Percentiles rank a stretch among this genome's conserved stretches.
Conservation (phyloP, 1,139 yeast genomes). For the Yamadazyma siamensis region DNA sequence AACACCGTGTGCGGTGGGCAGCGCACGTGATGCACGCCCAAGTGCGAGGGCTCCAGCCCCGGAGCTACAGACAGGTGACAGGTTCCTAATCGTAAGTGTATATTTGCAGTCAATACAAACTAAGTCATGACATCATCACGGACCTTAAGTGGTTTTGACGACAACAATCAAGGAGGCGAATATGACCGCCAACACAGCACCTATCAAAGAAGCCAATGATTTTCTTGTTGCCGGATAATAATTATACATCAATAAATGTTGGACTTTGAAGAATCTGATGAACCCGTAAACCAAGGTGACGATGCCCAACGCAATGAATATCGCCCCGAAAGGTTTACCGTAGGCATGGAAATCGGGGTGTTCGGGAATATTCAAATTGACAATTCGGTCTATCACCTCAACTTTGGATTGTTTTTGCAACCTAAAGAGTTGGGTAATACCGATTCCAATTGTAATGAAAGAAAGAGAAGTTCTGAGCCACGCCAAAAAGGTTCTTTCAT, state of each 20-base stretch:
- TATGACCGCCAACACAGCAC: conserved; percentile 19
- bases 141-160: conserved; percentile 12
- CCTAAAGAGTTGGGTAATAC: conserved; percentile 40
- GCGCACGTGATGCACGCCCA: no score
- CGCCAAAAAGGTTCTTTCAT: conserved; percentile 74
- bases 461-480: conserved; percentile 63
- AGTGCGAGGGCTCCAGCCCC: no score
- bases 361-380: conserved; percentile 9
- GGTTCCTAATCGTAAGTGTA: no score
- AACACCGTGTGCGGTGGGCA: no score
- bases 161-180: conserved; percentile 22
- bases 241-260: conserved; percentile 22
- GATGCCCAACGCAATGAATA: conserved; percentile 35
- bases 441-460: conserved; percentile 41
- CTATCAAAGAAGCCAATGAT: conserved; percentile 19
- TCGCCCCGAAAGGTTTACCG: conserved; percentile 38
- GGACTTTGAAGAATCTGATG: conserved; percentile 34
- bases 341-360: conserved; percentile 11
- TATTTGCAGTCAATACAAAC: no score
- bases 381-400: conserved; percentile 12
- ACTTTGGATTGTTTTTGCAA: conserved; percentile 22
- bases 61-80: no score
- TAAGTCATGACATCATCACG: no score
- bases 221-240: conserved; percentile 31
- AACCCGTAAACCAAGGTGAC: conserved; percentile 31